These are phyloP conservation scores for Leccinellum luteum DNA, from an alignment of 768 basidiomycete species.

Conservation along the genomic window DNA sequence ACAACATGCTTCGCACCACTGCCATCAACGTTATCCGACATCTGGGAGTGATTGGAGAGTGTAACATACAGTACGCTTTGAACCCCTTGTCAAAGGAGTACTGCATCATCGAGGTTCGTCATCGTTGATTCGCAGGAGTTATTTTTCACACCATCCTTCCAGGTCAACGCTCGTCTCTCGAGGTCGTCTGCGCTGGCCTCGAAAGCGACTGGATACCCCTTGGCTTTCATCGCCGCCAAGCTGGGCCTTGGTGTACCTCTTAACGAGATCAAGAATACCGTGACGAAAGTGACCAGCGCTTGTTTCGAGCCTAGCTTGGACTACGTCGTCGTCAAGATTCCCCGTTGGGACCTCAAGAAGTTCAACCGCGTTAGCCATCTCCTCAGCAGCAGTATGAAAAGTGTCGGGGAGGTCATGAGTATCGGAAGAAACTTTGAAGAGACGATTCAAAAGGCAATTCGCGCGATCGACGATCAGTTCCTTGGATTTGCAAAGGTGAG, in stretches of 20 bases:
- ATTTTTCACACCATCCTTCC: constrained; percentile 3
- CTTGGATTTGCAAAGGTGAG: constrained; percentile 82
- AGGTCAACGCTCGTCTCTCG: constrained; percentile 96
- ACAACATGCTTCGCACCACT: constrained; percentile 98
- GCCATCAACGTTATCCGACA: constrained; percentile 99
- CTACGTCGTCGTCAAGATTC: constrained; percentile 97
- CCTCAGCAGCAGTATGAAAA: constrained; percentile 97
- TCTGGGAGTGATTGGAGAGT: constrained; percentile 95
- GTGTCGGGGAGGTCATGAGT: constrained; percentile 98
- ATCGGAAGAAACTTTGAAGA: constrained; percentile 98
- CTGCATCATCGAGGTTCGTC: constrained; percentile 90
- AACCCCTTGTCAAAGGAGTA: constrained; percentile 95
- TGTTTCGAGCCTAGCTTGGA: constrained; percentile 99
- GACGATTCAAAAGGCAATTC: constrained; percentile 96
- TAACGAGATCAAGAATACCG: constrained; percentile 96
- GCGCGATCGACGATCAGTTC: constrained; percentile 95
- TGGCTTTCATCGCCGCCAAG: constrained; percentile 98
- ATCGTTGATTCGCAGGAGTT: neutral
- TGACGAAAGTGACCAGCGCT: constrained; percentile 93
- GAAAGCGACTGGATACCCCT: constrained; percentile 96
- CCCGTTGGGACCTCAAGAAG: constrained; percentile 98
- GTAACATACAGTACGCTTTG: constrained; percentile 98
- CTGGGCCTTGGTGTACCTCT: constrained; percentile 95
- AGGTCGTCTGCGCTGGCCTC: constrained; percentile 97
- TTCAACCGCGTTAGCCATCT: constrained; percentile 90